Evolutionary conservation across 2,329 filamentous ascomycete species (phyloP), one percentile per base, ranked within the genome.

Genomic region (Mariannaea elegans): DNA sequence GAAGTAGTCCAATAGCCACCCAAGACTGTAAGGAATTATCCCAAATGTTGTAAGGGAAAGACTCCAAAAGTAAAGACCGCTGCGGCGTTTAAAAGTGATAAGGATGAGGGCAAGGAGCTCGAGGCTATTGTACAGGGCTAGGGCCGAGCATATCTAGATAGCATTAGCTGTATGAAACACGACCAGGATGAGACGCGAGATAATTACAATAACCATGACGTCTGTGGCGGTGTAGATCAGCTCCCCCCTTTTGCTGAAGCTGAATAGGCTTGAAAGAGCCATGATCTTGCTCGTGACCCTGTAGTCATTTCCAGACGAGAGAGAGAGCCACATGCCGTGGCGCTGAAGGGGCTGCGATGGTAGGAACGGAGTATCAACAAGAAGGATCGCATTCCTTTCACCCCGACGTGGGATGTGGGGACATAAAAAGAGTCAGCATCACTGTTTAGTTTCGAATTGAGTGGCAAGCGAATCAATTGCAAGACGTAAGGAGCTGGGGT

Each of bases 1-100:
- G 18, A 73, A 69, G 16, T 66, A 71, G 62, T 82, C 82, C 47
- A 83, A 70, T 21, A 82, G 52, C 65, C 83, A 83, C 1, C 82
- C 83, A 1, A 82, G 53, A 1, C 76, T 72, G 49, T 84, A 73
- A 0, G 72, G 57, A 0, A 71, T 58, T 6, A 78, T 66, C 2
- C 76, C 76, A 18, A 68, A 66, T 0, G 75, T 73, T 2, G 75
- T 69, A 8, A 72, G 59, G 1, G 77, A 21, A 29, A 78, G 71
- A 39, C 76, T 77, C 75, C 76, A 78, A 38, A 79, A 79, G 50
- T 79, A 79, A 7, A 77, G 67, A 1, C 74, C 72, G 0, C 48
- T 48, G 19, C 68, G 65, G 12, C 64, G 61, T 42, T 72, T 71
- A 57, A 77, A 77, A 27, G 71, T 73, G 8, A 68, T 51, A 23